Conservation (phyloP, 169 alveolate genomes). For the Perkinsus olseni region DNA sequence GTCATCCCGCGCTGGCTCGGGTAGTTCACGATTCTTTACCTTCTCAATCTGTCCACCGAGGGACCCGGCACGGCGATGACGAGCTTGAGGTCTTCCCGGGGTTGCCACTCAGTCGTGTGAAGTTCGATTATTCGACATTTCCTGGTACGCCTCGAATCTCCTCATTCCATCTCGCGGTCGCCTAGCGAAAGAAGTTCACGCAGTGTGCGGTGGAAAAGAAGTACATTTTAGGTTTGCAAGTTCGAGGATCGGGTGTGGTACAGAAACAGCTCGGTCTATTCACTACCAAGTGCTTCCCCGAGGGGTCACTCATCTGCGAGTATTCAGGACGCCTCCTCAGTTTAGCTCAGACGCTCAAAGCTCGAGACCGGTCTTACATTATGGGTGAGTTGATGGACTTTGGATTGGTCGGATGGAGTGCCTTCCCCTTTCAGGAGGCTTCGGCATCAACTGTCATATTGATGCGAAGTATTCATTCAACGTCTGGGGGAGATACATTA, state of each 20-base stretch:
- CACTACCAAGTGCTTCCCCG: background rate
- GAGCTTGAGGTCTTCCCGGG: background rate
- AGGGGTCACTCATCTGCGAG: background rate
- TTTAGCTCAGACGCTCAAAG: background rate
- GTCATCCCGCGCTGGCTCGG: too few relatives aligned
- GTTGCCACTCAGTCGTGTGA: background rate
- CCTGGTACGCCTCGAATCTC: background rate
- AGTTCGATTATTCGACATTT: background rate
- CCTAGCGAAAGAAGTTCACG: too few relatives aligned
- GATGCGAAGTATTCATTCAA: background rate
- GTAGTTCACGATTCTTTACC: too few relatives aligned
- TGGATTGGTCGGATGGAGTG: background rate
- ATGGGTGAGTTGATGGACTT: background rate
- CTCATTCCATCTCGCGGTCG: too few relatives aligned
- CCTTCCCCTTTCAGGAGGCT: background rate
- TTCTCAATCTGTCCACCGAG: too few relatives aligned
- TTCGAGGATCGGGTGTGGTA: background rate
- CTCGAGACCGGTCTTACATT: background rate
- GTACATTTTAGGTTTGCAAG: background rate
- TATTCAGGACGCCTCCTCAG: background rate
- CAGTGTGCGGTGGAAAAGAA: too few relatives aligned
- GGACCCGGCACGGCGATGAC: background rate
- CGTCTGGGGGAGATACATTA: background rate
- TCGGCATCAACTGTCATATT: background rate
- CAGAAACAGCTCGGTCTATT: background rate